Conservation (phyloP, 345 rosid genomes). For the Melaleuca alternifolia region DNA sequence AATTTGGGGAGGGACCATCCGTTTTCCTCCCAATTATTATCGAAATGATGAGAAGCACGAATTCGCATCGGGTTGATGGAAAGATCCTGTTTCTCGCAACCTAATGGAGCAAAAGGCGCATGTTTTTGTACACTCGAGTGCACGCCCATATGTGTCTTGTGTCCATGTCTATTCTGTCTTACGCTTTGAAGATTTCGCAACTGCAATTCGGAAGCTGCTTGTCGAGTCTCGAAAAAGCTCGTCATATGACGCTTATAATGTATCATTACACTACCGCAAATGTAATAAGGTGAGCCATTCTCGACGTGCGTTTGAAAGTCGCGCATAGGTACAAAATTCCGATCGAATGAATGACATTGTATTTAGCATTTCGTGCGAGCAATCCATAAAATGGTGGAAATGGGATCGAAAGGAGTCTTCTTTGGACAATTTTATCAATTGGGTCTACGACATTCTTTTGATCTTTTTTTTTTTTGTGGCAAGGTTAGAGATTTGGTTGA, state of each 20-base stretch:
- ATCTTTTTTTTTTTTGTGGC: neutral
- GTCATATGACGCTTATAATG: neutral
- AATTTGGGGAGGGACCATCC: neutral
- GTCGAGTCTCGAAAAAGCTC: neutral
- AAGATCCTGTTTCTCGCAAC: neutral
- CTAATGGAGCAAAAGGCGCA: neutral
- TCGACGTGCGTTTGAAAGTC: neutral
- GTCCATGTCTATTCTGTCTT: neutral
- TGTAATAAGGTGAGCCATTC: fast-evolving
- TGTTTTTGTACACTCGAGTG: neutral
- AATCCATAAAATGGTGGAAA: no score
- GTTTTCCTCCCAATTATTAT: neutral
- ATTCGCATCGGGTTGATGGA: no score
- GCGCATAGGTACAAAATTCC: fast-evolving
- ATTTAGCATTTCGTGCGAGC: neutral
- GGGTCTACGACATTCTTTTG: neutral
- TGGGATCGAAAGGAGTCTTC: neutral
- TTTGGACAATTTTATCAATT: neutral
- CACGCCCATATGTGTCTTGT: no score
- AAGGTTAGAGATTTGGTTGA: neutral
- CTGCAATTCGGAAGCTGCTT: no score
- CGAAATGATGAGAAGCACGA: neutral
- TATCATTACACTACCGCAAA: neutral
- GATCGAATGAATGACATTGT: neutral
- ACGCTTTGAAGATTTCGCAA: neutral